These are phyloP conservation scores for Tremella mesenterica DNA, from an alignment of 768 basidiomycete genomes.

Conservation along the genomic window DNA sequence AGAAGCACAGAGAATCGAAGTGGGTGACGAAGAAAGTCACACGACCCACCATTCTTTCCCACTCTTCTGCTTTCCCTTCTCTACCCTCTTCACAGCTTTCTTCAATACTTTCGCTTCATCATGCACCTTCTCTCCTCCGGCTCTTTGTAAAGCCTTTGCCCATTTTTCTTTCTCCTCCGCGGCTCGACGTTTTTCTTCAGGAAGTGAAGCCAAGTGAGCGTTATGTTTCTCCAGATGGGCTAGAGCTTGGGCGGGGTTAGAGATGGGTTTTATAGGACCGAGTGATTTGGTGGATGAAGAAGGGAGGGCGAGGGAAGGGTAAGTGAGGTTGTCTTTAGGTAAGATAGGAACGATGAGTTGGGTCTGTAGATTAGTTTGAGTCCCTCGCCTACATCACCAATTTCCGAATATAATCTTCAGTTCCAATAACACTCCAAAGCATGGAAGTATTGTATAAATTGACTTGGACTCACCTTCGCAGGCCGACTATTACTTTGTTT, in stretches of 20 bases:
- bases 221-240: slow-evolving; percentile 67
- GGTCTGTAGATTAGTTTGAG: slow-evolving; percentile 16
- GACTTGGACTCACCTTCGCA: slow-evolving; percentile 34
- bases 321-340: slow-evolving; percentile 56
- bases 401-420: not conserved
- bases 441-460: not conserved
- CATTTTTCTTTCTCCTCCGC: slow-evolving; percentile 77
- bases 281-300: slow-evolving; percentile 33
- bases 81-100: slow-evolving; percentile 85
- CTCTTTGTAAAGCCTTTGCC: slow-evolving; percentile 76
- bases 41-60: slow-evolving; percentile 48
- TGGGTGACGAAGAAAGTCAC: not conserved
- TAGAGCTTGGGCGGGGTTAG: slow-evolving; percentile 72
- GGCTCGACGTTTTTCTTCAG: slow-evolving; percentile 72
- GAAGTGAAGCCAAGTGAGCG: slow-evolving; percentile 63
- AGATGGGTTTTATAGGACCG: slow-evolving; percentile 55
- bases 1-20: not conserved
- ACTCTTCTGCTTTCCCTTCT: slow-evolving; percentile 77
- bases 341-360: slow-evolving; percentile 38
- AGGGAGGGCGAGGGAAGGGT: slow-evolving; percentile 55
- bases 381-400: not conserved
- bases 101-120: slow-evolving; percentile 79
- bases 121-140: slow-evolving; percentile 83
- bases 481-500: slow-evolving; percentile 43
- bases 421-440: too few species aligned